A percentile compares a stretch with the other conserved stretches of the same genome.
These are phyloP conservation scores for Dioscorea alata DNA, from an alignment of 106 monocot genomes.

Conservation along the genomic window DNA sequence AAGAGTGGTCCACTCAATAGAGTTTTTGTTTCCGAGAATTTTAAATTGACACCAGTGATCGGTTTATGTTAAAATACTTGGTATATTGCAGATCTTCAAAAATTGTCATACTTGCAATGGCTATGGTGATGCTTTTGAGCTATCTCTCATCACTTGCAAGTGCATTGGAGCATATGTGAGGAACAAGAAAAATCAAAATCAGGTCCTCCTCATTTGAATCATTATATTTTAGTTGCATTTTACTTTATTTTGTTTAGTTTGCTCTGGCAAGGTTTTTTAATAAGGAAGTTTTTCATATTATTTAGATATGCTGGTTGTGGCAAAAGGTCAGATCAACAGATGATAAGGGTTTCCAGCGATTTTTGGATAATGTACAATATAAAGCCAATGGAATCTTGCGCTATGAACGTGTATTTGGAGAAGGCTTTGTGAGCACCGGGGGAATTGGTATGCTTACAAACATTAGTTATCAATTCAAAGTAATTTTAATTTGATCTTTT, in stretches of 20 bases:
- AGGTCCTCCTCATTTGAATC: slow-evolving; percentile 35
- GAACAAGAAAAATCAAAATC: slow-evolving; percentile 98
- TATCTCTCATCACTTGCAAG: slow-evolving; percentile 82
- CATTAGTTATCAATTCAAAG: no score
- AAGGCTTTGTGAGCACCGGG: slow-evolving; percentile 96
- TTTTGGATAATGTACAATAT: slow-evolving; percentile 96
- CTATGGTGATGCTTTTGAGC: slow-evolving; percentile 64
- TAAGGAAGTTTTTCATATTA: not conserved
- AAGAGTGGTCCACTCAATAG: no score
- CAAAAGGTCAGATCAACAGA: slow-evolving; percentile 76
- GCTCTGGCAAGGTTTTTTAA: not conserved
- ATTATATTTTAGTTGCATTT: no score
- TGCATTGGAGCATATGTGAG: slow-evolving; percentile 97
- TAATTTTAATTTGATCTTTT: no score
- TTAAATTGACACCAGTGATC: no score
- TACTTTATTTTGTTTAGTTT: not conserved
- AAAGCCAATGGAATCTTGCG: slow-evolving; percentile 90
- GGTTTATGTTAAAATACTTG: no score
- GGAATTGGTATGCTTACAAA: slow-evolving; percentile 61
- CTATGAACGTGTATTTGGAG: slow-evolving; percentile 94
- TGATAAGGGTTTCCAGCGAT: slow-evolving; percentile 79
- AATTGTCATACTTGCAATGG: slow-evolving; percentile 58
- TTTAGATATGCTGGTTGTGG: slow-evolving; percentile 97
- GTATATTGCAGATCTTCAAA: slow-evolving; percentile 61
- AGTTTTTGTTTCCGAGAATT: no score